Evolutionary conservation across 2,329 filamentous ascomycete species (phyloP).

Genomic region (Macroventuria anomochaeta): DNA sequence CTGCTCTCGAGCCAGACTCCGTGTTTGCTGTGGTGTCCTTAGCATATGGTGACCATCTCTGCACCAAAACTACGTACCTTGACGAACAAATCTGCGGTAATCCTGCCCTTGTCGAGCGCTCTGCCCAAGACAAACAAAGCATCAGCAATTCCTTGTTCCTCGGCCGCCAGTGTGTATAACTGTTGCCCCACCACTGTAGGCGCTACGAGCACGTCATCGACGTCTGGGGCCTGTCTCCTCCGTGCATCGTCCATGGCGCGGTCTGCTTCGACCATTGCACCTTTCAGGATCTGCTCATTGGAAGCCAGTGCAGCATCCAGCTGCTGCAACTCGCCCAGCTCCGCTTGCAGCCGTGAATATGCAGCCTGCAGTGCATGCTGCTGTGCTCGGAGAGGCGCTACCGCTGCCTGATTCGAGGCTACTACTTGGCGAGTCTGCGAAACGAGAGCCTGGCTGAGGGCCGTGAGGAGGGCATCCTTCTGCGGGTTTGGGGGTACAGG

Average conservation of each 20-base stretch:
- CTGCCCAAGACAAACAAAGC: constrained; percentile 82
- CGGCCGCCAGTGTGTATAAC: constrained; percentile 85
- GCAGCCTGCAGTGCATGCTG: constrained; percentile 76
- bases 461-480: constrained; percentile 83
- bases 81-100: constrained; percentile 75
- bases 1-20: constrained; percentile 77
- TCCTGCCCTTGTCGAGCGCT: constrained; percentile 74
- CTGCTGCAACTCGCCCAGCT: constrained; percentile 73
- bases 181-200: constrained; percentile 93
- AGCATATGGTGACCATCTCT: constrained; percentile 6
- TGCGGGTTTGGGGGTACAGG: constrained; percentile 95
- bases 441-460: constrained; percentile 74
- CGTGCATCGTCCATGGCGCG: constrained; percentile 75
- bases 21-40: constrained; percentile 58
- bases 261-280: constrained; percentile 80
- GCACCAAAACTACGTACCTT: constrained; percentile 58
- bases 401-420: constrained; percentile 73
- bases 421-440: constrained; percentile 72
- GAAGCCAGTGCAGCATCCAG: constrained; percentile 73
- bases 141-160: constrained; percentile 86
- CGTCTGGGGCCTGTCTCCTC: constrained; percentile 71
- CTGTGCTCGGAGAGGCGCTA: constrained; percentile 80
- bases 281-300: constrained; percentile 80
- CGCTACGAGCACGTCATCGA: constrained; percentile 92
- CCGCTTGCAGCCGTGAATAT: constrained; percentile 72